Evolutionary conservation across 2,329 filamentous ascomycete species (phyloP).

Genomic region (Davidsoniella virescens): DNA sequence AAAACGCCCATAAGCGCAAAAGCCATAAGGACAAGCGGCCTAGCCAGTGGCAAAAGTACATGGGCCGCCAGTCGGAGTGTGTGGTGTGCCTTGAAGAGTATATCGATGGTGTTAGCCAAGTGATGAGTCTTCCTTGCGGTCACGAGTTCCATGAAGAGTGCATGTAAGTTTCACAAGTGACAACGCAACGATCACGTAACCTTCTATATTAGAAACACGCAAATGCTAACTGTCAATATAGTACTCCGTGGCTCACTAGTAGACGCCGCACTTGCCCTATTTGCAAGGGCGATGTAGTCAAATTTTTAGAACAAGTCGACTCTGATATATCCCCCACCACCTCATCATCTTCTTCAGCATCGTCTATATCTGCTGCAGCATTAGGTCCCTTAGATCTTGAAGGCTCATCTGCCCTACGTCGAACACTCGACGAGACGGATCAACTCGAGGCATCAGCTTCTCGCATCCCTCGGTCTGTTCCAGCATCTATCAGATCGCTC

Average conservation of each 20-base stretch:
- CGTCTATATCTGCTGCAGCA: not conserved
- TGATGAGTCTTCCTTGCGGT: slow-evolving; percentile 94
- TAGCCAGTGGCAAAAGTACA: slow-evolving; percentile 49
- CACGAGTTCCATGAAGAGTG: slow-evolving; percentile 96
- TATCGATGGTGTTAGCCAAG: slow-evolving; percentile 77
- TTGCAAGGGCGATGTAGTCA: slow-evolving; percentile 92
- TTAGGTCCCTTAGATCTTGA: too few relatives aligned
- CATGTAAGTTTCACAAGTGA: slow-evolving; percentile 57
- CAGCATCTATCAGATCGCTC: not conserved
- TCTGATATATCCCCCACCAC: not conserved
- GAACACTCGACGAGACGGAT: not conserved
- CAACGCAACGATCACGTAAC: slow-evolving; percentile 1
- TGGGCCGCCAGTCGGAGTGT: slow-evolving; percentile 64
- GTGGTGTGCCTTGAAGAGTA: slow-evolving; percentile 96
- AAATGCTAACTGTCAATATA: slow-evolving; percentile 23
- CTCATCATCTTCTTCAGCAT: not conserved
- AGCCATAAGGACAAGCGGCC: slow-evolving; percentile 3
- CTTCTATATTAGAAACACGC: not conserved
- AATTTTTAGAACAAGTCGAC: slow-evolving; percentile 31
- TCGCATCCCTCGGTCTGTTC: not conserved
- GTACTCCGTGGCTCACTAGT: slow-evolving; percentile 92
- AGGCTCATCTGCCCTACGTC: not conserved
- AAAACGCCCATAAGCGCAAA: not conserved
- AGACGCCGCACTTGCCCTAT: slow-evolving; percentile 94
- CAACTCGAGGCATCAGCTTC: slow-evolving; percentile 3